These are phyloP conservation scores for Pseudonectria buxi DNA, from an alignment of 2,329 filamentous ascomycete genomes.

Conservation along the genomic window DNA sequence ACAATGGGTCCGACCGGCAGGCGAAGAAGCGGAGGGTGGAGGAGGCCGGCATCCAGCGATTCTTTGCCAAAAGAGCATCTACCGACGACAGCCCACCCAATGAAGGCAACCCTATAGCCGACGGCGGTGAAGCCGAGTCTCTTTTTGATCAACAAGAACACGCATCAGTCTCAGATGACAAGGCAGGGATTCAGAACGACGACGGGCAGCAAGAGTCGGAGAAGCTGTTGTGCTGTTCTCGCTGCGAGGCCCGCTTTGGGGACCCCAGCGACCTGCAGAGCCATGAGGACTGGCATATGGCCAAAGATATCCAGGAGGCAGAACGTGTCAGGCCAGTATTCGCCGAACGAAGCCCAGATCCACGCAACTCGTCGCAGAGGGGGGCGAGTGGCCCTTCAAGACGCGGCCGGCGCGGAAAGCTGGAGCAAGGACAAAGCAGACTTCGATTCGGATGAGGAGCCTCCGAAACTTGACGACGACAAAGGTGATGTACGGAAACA, in stretches of 20 bases:
- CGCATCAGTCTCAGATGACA: slow-evolving; percentile 6
- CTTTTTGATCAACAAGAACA: slow-evolving; percentile 5
- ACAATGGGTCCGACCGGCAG: slow-evolving; percentile 15
- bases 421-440: slow-evolving; percentile 54
- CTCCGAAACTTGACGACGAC: not conserved
- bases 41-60: slow-evolving; percentile 48
- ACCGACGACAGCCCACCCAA: slow-evolving; percentile 21
- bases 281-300: slow-evolving; percentile 93
- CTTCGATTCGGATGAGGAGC: slow-evolving; percentile 50
- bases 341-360: slow-evolving; percentile 29
- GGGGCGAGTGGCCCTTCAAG: slow-evolving; percentile 32
- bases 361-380: slow-evolving; percentile 23
- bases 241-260: slow-evolving; percentile 58
- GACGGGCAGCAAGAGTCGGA: slow-evolving; percentile 27
- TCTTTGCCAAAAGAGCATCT: slow-evolving; percentile 42
- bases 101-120: slow-evolving; percentile 10
- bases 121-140: slow-evolving; percentile 12
- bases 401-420: slow-evolving; percentile 32
- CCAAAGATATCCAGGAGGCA: slow-evolving; percentile 69
- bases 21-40: slow-evolving; percentile 32
- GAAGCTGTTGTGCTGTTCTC: slow-evolving; percentile 46
- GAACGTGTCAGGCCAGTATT: slow-evolving; percentile 47
- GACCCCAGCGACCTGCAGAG: slow-evolving; percentile 56
- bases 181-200: slow-evolving; percentile 14
- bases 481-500: not conserved